Conservation (phyloP, 192 early-diverging fungal species). For the Geranomyces variabilis region DNA sequence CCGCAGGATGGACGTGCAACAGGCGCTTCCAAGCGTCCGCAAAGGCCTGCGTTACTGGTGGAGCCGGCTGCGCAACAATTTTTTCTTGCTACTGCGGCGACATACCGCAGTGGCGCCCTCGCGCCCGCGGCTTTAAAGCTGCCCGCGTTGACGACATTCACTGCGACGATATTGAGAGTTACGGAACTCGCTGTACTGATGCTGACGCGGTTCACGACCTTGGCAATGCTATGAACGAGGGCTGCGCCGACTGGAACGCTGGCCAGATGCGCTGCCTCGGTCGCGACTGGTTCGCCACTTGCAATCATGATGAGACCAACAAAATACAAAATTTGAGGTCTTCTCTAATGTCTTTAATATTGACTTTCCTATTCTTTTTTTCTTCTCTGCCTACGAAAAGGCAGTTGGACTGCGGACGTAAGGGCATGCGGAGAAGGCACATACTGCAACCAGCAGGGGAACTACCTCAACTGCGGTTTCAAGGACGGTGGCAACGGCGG, state of each 20-base stretch:
- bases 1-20: background rate
- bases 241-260: background rate
- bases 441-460: slow-evolving; percentile 10
- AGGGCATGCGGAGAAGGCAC: slow-evolving; percentile 13
- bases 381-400: too few relatives aligned
- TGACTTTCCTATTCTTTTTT: background rate
- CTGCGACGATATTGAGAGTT: background rate
- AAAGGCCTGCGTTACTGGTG: slow-evolving; percentile 4
- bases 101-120: slow-evolving; percentile 6
- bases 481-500: background rate
- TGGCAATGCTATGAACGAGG: slow-evolving; percentile 11
- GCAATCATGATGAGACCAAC: background rate
- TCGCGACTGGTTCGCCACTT: slow-evolving; percentile 18
- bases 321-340: too few relatives aligned
- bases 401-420: background rate
- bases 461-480: slow-evolving; percentile 19
- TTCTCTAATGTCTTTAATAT: background rate
- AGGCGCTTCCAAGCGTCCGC: background rate
- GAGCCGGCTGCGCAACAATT: slow-evolving; percentile 1
- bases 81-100: background rate
- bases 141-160: background rate
- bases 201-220: background rate
- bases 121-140: slow-evolving; percentile 4
- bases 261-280: slow-evolving; percentile 7
- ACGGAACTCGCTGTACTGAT: background rate